Evolutionary conservation across 1,284 basidiomycete species (phyloP).

Genomic region (Pseudozyma flocculosa): DNA sequence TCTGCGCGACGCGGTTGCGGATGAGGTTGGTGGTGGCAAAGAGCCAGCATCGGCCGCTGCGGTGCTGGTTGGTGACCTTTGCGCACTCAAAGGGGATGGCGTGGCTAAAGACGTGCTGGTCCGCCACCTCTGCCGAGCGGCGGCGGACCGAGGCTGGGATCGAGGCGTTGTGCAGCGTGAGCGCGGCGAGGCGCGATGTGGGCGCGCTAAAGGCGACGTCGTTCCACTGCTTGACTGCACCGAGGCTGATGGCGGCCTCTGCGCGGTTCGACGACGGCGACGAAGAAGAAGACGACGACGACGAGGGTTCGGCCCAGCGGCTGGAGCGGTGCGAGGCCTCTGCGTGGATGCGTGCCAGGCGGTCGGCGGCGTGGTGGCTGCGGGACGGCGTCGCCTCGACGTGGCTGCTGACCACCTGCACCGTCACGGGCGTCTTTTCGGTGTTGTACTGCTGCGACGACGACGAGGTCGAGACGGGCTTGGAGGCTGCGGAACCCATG

Average conservation of each 20-base stretch:
- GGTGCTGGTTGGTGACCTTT: constrained; percentile 84
- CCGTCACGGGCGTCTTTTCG: constrained; percentile 21
- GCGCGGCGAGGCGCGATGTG: constrained; percentile 74
- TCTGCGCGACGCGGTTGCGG: constrained; percentile 79
- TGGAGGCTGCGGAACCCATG: constrained; percentile 28
- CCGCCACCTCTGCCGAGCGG: constrained; percentile 67
- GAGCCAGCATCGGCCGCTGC: constrained; percentile 49
- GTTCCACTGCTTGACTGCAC: constrained; percentile 29
- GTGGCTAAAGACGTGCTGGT: constrained; percentile 81
- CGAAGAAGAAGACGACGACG: background rate
- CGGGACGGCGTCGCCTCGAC: constrained; percentile 4
- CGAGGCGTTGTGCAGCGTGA: constrained; percentile 74
- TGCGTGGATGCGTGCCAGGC: constrained; percentile 39
- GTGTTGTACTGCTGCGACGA: constrained; percentile 7
- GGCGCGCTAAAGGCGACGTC: constrained; percentile 56
- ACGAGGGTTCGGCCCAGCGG: background rate
- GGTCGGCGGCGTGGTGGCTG: constrained; percentile 36
- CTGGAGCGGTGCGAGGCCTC: constrained; percentile 15
- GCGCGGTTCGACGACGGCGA: constrained; percentile 3
- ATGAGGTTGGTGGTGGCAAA: constrained; percentile 67
- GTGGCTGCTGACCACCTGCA: constrained; percentile 7
- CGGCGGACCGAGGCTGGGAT: constrained; percentile 69
- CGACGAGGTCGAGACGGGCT: constrained; percentile 9
- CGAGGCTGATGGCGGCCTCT: constrained; percentile 18
- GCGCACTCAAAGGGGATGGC: constrained; percentile 70